A percentile compares a stretch with the other conserved stretches of the same genome.
phyloP scores from a whole-genome alignment of 176 grass and related monocot genomes.

The maize (Zea mays) region DNA sequence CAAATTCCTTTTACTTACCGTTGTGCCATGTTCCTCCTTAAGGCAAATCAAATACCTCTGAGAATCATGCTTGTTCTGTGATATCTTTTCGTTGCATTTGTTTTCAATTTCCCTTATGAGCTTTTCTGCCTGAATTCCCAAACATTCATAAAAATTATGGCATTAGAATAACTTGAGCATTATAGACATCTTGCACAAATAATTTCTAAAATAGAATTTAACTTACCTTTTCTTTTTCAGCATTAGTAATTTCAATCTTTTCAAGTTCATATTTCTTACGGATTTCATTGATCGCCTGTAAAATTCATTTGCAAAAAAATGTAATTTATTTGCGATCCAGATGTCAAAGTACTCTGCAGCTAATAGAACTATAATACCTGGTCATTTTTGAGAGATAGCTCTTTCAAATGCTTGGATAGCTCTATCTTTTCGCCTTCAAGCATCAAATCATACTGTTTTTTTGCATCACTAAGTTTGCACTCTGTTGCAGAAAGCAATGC shows the following conservation, averaged over 20 bases:
- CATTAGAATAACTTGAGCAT: constrained; percentile 18
- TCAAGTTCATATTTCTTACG: constrained; percentile 86
- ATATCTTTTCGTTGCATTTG: constrained; percentile 70
- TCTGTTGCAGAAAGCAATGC: constrained; percentile 61
- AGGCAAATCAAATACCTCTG: constrained; percentile 53
- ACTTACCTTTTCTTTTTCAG: constrained; percentile 77
- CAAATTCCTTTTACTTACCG: constrained; percentile 49
- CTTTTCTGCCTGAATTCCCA: constrained; percentile 69
- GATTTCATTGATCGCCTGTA: constrained; percentile 87
- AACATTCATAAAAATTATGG: constrained; percentile 38
- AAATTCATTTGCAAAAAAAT: constrained; percentile 42
- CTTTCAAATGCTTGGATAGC: constrained; percentile 92
- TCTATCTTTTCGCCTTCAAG: constrained; percentile 92
- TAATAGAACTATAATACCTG: constrained; percentile 59
- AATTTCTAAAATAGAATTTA: constrained; percentile 32
- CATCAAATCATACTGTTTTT: constrained; percentile 81
- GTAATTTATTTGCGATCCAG: constrained; percentile 21
- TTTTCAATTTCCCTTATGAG: constrained; percentile 78
- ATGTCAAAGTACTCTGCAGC: constrained; percentile 10
- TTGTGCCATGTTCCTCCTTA: constrained; percentile 69
- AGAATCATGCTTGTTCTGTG: constrained; percentile 67
- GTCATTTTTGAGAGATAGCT: constrained; percentile 87
- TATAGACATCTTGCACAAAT: constrained; percentile 14
- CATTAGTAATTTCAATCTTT: constrained; percentile 79
- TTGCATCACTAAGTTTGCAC: constrained; percentile 74